Base-by-base conservation (phyloP, 2,329 filamentous ascomycete species). In the Ambrosiella beaveri region DNA sequence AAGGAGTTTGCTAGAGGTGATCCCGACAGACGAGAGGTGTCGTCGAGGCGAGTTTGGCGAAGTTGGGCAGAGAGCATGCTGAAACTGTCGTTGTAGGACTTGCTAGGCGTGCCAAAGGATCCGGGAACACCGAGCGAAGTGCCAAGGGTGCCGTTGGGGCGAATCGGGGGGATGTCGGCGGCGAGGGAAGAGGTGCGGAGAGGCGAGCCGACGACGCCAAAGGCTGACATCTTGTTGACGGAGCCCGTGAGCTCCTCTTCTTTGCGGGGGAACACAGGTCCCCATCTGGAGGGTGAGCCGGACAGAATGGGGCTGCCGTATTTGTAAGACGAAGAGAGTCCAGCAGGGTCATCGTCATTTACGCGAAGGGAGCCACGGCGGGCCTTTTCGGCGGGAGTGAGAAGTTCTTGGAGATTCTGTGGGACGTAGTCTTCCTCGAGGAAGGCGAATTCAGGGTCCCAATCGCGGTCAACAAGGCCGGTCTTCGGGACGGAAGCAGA, bases 371-470 rank as follows among this genome's bases (percentile, higher is more conserved):
- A 84, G 11, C 81, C 80, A 54, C 82, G 72, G 9, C 82, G 74
- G 9, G 80, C 82, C 67, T 84, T 84, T 65, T 85, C 82, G 12
- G 80, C 79, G 1, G 81, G 80, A 2, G 82, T 85, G 63, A 85
- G 69, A 12, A 85, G 72, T 61, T 85, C 81, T 64, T 82, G 80
- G 40, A 84, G 71, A 59, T 81, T 78, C 61, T 79, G 85, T 0
- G 91, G 93, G 8, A 97, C 75, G 65, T 93, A 87, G 65, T 95
- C 89, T 65, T 95, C 90, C 68, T 95, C 88, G 64, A 74, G 66
- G 64, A 93, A 91, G 37, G 84, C 79, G 65, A 94, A 93, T 58
- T 79, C 76, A 58, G 75, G 68, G 54, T 82, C 79, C 81, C 81
- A 84, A 64, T 84, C 81, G 58, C 75, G 74, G 63, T 84, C 80